phyloP scores from a whole-genome alignment of 2,329 filamentous ascomycete species.

The Lasiodiplodia sp. region DNA sequence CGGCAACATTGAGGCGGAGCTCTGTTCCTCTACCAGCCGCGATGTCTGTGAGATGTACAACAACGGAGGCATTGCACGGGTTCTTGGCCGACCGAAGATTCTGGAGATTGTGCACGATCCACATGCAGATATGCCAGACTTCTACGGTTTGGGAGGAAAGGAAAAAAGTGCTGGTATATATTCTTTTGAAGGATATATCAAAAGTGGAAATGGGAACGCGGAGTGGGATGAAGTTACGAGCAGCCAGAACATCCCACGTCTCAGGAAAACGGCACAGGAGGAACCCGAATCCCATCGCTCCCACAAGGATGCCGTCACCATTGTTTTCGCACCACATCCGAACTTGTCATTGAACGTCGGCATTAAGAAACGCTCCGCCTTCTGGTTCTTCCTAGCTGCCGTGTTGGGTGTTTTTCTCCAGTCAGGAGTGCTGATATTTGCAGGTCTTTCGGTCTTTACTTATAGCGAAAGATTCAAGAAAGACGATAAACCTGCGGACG shows the following conservation, averaged over 20 bases:
- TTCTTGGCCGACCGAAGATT: constrained; percentile 31
- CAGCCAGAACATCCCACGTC: neutral
- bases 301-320: neutral
- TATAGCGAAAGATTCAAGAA: neutral
- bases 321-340: neutral
- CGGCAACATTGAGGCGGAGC: constrained; percentile 47
- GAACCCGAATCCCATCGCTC: neutral
- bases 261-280: neutral
- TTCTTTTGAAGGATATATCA: neutral
- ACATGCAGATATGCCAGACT: constrained; percentile 29
- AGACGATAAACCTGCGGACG: neutral
- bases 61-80: constrained; percentile 30
- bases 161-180: constrained; percentile 35
- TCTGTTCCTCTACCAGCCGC: constrained; percentile 50
- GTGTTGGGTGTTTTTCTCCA: neutral
- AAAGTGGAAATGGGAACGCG: neutral
- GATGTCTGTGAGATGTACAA: constrained; percentile 36
- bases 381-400: neutral
- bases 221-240: neutral
- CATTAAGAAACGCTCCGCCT: constrained; percentile 10
- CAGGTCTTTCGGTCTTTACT: neutral
- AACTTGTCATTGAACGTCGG: constrained; percentile 32
- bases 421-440: neutral
- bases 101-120: constrained; percentile 37
- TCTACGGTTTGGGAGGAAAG: constrained; percentile 35